Evolutionary conservation across 257 asterid genomes (phyloP).

Genomic region (Handroanthus guayacan): DNA sequence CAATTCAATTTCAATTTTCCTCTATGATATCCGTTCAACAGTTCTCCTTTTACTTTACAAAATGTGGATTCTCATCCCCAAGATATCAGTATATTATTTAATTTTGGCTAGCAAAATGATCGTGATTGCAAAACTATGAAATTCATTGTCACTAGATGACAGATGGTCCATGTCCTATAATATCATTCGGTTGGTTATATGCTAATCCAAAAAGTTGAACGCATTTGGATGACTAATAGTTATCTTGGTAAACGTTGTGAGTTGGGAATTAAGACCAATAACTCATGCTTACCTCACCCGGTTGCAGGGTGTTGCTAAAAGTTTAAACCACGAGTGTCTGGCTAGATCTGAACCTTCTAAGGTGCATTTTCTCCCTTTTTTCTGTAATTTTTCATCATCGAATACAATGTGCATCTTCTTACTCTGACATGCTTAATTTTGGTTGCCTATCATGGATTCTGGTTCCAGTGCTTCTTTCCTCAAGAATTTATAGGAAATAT

Average conservation of each 20-base stretch:
- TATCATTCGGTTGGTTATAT: constrained; percentile 5
- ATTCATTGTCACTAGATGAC: not conserved
- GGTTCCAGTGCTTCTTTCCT: constrained; percentile 89
- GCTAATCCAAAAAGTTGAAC: not conserved
- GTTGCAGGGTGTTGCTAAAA: constrained; percentile 74
- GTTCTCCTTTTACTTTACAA: not conserved
- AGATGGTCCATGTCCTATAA: not conserved
- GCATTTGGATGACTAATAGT: constrained; percentile 9
- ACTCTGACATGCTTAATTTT: constrained; percentile 27
- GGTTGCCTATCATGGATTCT: constrained; percentile 23
- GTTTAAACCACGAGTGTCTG: constrained; percentile 76
- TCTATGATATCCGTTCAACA: constrained; percentile 2
- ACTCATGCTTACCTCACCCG: constrained; percentile 27
- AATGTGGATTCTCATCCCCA: not conserved
- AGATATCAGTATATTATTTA: not conserved
- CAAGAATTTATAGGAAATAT: constrained; percentile 74
- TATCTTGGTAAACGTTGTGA: constrained; percentile 2
- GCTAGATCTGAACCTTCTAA: constrained; percentile 72
- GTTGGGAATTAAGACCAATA: constrained; percentile 14
- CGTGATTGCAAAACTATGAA: not conserved
- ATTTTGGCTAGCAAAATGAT: not conserved
- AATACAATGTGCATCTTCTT: constrained; percentile 23
- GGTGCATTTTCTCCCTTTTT: constrained; percentile 50
- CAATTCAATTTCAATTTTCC: constrained; percentile 2
- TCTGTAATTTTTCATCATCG: constrained; percentile 15